Conservation (phyloP, 78 protist genomes). For the Dictyostelium firmibasis region DNA sequence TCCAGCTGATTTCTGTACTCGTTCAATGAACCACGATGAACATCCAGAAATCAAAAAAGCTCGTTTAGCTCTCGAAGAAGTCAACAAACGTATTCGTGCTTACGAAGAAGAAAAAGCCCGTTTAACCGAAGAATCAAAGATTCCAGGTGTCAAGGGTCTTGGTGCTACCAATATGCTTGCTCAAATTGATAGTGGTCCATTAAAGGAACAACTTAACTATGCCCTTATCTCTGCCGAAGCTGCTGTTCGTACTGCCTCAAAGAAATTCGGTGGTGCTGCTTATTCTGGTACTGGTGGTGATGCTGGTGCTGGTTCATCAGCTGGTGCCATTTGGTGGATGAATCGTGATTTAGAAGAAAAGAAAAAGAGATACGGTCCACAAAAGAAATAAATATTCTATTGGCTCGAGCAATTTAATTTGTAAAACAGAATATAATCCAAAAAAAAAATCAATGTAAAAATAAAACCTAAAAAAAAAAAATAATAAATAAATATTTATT, state of each 20-base stretch:
- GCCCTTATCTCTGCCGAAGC: conserved; percentile 86
- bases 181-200: conserved; percentile 80
- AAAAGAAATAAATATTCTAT: conserved; percentile 37
- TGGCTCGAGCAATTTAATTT: neutral
- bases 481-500: neutral
- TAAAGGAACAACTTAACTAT: conserved; percentile 83
- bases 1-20: conserved; percentile 87
- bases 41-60: conserved; percentile 88
- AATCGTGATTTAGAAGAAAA: conserved; percentile 79
- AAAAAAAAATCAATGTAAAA: neutral
- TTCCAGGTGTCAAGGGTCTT: conserved; percentile 83
- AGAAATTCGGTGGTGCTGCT: conserved; percentile 83
- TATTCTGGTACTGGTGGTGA: conserved; percentile 33
- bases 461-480: neutral
- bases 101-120: conserved; percentile 85
- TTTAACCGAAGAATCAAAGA: conserved; percentile 38
- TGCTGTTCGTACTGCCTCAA: conserved; percentile 85
- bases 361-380: conserved; percentile 83
- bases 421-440: neutral
- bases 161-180: conserved; percentile 85
- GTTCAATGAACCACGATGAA: conserved; percentile 82
- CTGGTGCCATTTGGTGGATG: conserved; percentile 88
- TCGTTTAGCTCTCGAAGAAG: conserved; percentile 88
- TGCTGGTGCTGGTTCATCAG: conserved; percentile 31
- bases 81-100: conserved; percentile 85